Evolutionary conservation across 2,329 filamentous ascomycete genomes (phyloP), one percentile per base, ranked within the genome.

Genomic region (Pyrenophora teres): DNA sequence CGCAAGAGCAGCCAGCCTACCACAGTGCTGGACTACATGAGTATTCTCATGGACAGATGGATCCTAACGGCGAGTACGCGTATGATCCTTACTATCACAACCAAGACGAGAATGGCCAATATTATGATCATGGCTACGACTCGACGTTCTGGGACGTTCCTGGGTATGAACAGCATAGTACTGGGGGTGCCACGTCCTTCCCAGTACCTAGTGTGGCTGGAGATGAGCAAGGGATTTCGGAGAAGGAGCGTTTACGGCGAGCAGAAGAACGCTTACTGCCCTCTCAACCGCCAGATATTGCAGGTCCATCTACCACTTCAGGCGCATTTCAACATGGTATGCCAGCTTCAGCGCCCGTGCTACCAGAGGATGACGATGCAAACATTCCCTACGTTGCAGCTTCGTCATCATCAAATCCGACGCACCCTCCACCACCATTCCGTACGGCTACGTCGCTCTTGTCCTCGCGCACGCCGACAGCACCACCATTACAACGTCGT

Each of bases 261-360:
- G 91, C 90, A 35, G 92, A 97, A 74, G 83, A 87, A 60, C 83
- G 87, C 40, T 77, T 97, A 4, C 75, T 97, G 18, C 93, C 93
- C 2, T 96, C 92, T 66, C 86, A 87, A 63, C 92, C 90, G 12
- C 83, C 88, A 10, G 78, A 76, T 30, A 63, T 71, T 10, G 72
- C 77, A 49, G 71, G 73, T 25, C 76, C 76, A n/a, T 67, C 65
- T 3, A 60, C 61, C 30, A 76, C 80, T 30, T 76, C 77, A 13
- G 77, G 77, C 4, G 68, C 74, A 9, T 16, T 27, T 15, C 70
- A 50, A 19, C 57, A 56, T 12, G 57, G 56, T 23, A 65, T 73
- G 42, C 63, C 62, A 12, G 63, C 74, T 6, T 74, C 72, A 7
- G 73, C 74, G 3, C 74, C 74, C 5, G 39, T 71, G 10, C 40